These are phyloP conservation scores for Sicyos edulis DNA, from an alignment of 306 rosid species.

Conservation along the genomic window DNA sequence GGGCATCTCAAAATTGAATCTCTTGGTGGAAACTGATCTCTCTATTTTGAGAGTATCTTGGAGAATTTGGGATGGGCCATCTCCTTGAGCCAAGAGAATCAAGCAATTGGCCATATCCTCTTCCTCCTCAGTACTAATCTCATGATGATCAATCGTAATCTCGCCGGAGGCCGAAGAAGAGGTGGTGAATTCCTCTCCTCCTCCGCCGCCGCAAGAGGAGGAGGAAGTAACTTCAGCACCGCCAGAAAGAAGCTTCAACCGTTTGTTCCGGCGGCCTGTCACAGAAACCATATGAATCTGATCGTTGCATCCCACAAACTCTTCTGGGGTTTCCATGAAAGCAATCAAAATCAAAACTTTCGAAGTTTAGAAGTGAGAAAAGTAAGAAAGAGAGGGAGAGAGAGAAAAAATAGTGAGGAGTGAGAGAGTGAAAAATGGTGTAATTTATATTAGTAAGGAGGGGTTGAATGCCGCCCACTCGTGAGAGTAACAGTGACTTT, in stretches of 20 bases:
- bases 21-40: constrained; percentile 21
- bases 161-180: constrained; percentile 26
- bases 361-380: neutral
- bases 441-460: constrained; percentile 15
- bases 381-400: constrained; percentile 16
- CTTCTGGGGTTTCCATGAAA: constrained; percentile 42
- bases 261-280: constrained; percentile 63
- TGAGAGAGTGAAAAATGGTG: constrained; percentile 19
- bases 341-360: constrained; percentile 8
- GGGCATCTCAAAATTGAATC: constrained; percentile 17
- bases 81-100: constrained; percentile 78
- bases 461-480: constrained; percentile 22
- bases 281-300: constrained; percentile 15
- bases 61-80: constrained; percentile 1
- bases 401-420: constrained; percentile 17
- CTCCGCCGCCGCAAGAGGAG: constrained; percentile 48
- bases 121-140: constrained; percentile 50
- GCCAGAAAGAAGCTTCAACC: constrained; percentile 25
- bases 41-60: neutral
- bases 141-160: no score
- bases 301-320: constrained; percentile 25
- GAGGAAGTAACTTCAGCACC: constrained; percentile 32
- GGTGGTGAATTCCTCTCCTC: constrained; percentile 32
- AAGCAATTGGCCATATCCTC: constrained; percentile 95
- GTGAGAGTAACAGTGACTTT: constrained; percentile 27